Evolutionary conservation across 2,329 filamentous ascomycete species (phyloP), one percentile per base, ranked within the genome.

Genomic region (Fusarium metavorans): DNA sequence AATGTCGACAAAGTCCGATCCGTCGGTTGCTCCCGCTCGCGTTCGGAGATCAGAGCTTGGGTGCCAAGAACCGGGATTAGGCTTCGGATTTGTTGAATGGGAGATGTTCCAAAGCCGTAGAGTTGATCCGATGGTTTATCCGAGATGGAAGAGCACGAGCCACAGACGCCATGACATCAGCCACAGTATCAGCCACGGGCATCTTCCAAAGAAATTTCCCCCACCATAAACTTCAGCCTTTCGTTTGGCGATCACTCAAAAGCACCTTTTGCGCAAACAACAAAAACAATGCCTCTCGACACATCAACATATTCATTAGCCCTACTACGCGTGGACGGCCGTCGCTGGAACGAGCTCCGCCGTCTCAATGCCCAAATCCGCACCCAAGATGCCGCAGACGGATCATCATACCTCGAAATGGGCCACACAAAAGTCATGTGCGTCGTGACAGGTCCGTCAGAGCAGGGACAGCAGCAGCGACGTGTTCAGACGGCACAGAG

Each of bases 381-480:
- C 72, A 98, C 95, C 1, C 97, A 98, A 84, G 93, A 95, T 70
- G 93, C 95, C 59, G 95, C 95, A 65, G 97, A 98, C 78, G 97
- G 97, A 39, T 97, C 94, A 52, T 94, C 93, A 71, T 98, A 98
- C 84, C 91, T 98, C 68, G 95, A 98, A 82, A 97, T 97, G 92
- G 97, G 97, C 78, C 97, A 98, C 85, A 99, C 97, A 25, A 97
- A 98, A 82, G 93, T 99, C 77, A 94, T 98, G 84, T 98, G 96
- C 84, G 95, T 95, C 27, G 92, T 99, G 57, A 91, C 92, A 2
- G 97, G 97, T 0, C 97, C 97, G 0, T 91, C 90, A 41, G 97
- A 99, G 84, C 84, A 85, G 63, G 83, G 84, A 70, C 76, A 78
- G 70, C 80, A 81, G 34, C 77, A 78, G 62, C 76, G 81, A 1